Evolutionary conservation across 768 basidiomycete genomes (phyloP), one percentile per base, ranked within the genome.

Genomic region (Pleurotus tuber-regium): DNA sequence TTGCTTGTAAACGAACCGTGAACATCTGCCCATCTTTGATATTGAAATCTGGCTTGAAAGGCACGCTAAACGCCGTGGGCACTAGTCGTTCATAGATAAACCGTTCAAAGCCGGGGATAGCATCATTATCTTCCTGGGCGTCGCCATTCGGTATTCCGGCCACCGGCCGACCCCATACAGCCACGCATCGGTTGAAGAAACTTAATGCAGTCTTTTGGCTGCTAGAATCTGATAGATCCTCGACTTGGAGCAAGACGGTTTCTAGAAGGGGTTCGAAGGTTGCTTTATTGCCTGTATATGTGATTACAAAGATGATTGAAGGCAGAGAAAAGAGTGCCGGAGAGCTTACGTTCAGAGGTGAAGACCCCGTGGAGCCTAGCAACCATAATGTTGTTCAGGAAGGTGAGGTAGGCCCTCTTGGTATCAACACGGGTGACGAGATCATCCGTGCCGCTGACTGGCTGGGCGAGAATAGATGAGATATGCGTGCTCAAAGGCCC

Each of bases 31-130:
- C 92, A 62, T 97, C 93, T 63, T 90, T 91, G 57, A 87, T 73
- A 62, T 94, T 95, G 65, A 97, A 91, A 33, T 85, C 81, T 0
- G 87, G 83, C 7, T 78, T 73, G 9, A 89, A 85, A 1, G 92
- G 82, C 3, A 98, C 82, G 6, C 83, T 78, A 66, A 99, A 97
- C 19, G 86, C 87, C 2, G 83, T 72, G 9, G 92, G 90, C 46
- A 98, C 73, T 28, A 96, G 69, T 10, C 85, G 81, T 55, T 94
- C 88, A 61, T 98, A 98, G 25, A 96, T 80, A 64, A 95, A 95
- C 11, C 82, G 79, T 58, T 98, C 94, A 58, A 97, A 98, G 1
- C 96, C 95, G 9, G 93, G 92, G 38, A 98, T 68, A 9, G 75
- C 70, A 46, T 67, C 67, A 30, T 71, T 63, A 35, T 60, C 59